A percentile compares a stretch with the other conserved stretches of the same genome.
Conservation (phyloP, 139 green algal species). For the Closterium sp. region DNA sequence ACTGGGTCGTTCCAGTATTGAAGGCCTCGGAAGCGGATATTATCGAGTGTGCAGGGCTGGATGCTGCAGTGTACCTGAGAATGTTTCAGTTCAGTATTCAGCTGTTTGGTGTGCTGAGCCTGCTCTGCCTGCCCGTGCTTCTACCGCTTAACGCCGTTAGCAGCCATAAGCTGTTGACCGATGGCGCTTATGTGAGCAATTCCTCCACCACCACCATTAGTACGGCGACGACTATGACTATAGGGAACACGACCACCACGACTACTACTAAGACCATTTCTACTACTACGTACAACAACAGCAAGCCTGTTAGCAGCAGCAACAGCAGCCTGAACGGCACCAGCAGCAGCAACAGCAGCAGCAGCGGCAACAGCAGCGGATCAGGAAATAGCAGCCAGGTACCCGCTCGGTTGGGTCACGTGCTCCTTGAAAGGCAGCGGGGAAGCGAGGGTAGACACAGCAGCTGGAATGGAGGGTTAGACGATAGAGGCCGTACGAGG, state of each 20-base stretch:
- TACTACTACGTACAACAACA: neutral
- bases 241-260: neutral
- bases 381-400: neutral
- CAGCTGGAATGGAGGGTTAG: neutral
- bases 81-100: slow-evolving; percentile 51
- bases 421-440: neutral
- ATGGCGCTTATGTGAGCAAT: neutral
- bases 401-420: neutral
- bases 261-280: neutral
- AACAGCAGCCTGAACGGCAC: neutral
- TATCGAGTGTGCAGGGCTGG: slow-evolving; percentile 24
- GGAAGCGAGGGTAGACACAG: neutral
- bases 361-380: neutral
- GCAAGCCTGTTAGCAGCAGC: neutral
- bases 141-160: slow-evolving; percentile 19
- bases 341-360: neutral
- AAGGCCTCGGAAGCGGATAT: slow-evolving; percentile 33
- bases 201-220: neutral
- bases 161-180: neutral
- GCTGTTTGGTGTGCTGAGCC: slow-evolving; percentile 14
- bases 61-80: slow-evolving; percentile 33
- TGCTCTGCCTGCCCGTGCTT: slow-evolving; percentile 31
- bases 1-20: slow-evolving; percentile 32
- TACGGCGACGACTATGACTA: neutral
- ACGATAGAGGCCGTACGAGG: neutral